Conservation (phyloP, 495 filamentous ascomycete species). For the Penicillium macrosclerotiorum region DNA sequence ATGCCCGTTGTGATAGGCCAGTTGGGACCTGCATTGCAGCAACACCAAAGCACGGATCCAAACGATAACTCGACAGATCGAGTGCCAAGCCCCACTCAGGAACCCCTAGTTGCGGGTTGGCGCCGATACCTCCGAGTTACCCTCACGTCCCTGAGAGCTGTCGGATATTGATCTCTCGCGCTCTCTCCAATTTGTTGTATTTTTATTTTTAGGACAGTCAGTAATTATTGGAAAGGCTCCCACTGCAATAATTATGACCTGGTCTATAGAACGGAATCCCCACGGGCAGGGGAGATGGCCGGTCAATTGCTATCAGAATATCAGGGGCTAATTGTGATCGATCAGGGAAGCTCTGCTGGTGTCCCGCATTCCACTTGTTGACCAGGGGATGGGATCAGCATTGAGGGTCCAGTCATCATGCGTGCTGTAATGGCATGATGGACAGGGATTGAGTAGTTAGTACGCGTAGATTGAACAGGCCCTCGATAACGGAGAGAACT, state of each 20-base stretch:
- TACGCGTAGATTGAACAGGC: too few relatives aligned
- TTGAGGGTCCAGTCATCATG: not conserved
- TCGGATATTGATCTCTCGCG: not conserved
- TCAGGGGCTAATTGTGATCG: constrained; percentile 12
- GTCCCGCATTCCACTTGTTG: constrained; percentile 15
- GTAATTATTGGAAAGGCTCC: too few relatives aligned
- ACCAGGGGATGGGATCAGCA: constrained; percentile 6
- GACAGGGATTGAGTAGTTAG: not conserved
- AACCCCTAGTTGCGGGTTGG: constrained; percentile 17
- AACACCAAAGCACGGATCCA: constrained; percentile 3
- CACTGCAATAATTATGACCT: too few relatives aligned
- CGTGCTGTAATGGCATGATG: constrained; percentile 6
- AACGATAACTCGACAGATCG: constrained; percentile 16
- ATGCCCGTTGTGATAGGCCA: constrained; percentile 15
- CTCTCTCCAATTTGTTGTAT: too few relatives aligned
- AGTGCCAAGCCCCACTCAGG: constrained; percentile 7
- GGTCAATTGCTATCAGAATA: not conserved
- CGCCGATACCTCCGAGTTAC: constrained; percentile 14
- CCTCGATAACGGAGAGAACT: not conserved
- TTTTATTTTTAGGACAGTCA: too few relatives aligned
- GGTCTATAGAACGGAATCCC: too few relatives aligned
- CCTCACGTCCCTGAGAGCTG: constrained; percentile 3
- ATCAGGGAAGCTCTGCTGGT: constrained; percentile 5
- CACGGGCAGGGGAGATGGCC: too few relatives aligned
- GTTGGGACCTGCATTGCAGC: constrained; percentile 4